phyloP scores from a whole-genome alignment of 441 rosid genomes.

The Hura crepitans region DNA sequence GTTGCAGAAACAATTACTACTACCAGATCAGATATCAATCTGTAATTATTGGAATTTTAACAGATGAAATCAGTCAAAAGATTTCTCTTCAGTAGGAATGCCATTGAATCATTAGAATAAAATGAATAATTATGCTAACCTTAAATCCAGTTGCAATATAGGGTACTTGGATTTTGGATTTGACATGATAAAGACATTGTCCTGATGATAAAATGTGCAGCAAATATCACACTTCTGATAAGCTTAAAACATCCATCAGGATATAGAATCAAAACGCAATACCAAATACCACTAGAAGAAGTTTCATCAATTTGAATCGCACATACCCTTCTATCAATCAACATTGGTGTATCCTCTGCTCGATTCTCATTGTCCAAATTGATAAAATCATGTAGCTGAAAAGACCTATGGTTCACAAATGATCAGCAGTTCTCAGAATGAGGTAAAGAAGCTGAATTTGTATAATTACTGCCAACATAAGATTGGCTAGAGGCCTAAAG shows the following conservation, averaged over 20 bases:
- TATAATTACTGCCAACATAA: constrained; percentile 5
- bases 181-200: constrained; percentile 87
- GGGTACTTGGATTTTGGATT: constrained; percentile 92
- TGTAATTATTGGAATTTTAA: constrained; percentile 29
- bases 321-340: constrained; percentile 79
- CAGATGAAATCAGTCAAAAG: constrained; percentile 20
- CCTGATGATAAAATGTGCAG: constrained; percentile 41
- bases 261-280: background rate
- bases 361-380: constrained; percentile 79
- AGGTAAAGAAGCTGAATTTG: background rate
- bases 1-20: constrained; percentile 95
- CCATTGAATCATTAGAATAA: background rate
- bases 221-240: constrained; percentile 11
- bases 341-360: constrained; percentile 75
- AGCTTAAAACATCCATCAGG: constrained; percentile 3
- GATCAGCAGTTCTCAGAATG: constrained; percentile 28
- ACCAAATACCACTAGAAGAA: constrained; percentile 8
- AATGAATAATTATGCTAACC: constrained; percentile 36
- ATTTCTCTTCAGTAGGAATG: background rate
- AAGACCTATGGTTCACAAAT: constrained; percentile 50
- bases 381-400: constrained; percentile 73
- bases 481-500: constrained; percentile 1
- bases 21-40: constrained; percentile 91
- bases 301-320: background rate
- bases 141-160: constrained; percentile 77